A percentile compares a stretch with the other conserved stretches of the same genome.
Evolutionary conservation across 306 rosid species (phyloP).

Genomic region (Dryas alaskensis): DNA sequence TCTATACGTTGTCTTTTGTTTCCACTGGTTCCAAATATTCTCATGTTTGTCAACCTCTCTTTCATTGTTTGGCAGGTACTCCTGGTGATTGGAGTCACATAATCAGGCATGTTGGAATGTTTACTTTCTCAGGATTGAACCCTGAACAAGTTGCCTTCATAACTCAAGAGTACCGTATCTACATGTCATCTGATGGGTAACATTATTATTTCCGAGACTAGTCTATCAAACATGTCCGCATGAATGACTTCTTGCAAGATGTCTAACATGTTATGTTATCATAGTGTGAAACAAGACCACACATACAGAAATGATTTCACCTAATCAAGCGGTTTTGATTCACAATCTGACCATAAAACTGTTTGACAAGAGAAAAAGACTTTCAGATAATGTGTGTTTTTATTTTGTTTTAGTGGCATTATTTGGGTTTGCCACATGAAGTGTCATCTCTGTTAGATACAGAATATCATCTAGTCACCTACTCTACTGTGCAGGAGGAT

Average conservation of each 20-base stretch:
- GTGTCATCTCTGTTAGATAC: too few relatives aligned
- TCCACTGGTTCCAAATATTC: not conserved
- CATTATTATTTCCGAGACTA: not conserved
- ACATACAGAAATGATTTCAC: too few relatives aligned
- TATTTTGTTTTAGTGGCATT: too few relatives aligned
- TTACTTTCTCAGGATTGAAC: conserved; percentile 81
- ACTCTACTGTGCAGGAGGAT: conserved; percentile 60
- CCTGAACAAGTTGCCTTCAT: conserved; percentile 77
- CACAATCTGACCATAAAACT: too few relatives aligned
- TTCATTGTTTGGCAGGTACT: conserved; percentile 54
- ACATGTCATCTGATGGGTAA: conserved; percentile 95
- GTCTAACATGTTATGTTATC: not conserved
- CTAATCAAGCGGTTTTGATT: too few relatives aligned
- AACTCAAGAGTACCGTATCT: conserved; percentile 71
- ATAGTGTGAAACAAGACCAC: too few relatives aligned
- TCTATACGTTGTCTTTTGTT: not conserved
- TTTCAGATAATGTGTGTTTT: too few relatives aligned
- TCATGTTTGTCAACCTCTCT: not conserved
- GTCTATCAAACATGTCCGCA: not conserved
- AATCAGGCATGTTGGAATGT: conserved; percentile 84
- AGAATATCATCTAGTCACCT: not conserved
- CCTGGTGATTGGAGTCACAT: conserved; percentile 99
- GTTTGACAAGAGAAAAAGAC: too few relatives aligned
- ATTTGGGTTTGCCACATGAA: too few relatives aligned
- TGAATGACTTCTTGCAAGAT: too few relatives aligned